Percentiles rank a stretch among this genome's conserved stretches.
These are phyloP conservation scores for Auriscalpium orientale DNA, from an alignment of 768 basidiomycete species.

Conservation along the genomic window DNA sequence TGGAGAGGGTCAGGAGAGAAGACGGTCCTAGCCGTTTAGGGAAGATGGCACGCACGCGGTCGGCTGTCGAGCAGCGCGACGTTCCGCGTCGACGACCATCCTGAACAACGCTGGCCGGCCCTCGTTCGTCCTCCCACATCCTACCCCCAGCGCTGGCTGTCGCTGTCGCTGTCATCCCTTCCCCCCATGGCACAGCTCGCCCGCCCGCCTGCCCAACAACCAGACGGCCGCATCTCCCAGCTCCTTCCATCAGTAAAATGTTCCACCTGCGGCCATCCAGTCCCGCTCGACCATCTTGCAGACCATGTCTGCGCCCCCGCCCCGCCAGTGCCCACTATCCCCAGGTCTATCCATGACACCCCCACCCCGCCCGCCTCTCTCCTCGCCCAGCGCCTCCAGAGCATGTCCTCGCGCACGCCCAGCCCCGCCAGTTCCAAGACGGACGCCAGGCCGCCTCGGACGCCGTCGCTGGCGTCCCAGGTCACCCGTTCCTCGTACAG, in stretches of 20 bases:
- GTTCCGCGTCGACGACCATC: too few relatives aligned
- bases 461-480: background rate
- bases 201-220: conserved; percentile 10
- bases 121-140: background rate
- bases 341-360: conserved; percentile 32
- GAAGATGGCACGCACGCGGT: too few relatives aligned
- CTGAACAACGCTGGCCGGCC: background rate
- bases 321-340: conserved; percentile 33
- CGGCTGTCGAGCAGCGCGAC: too few relatives aligned
- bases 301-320: conserved; percentile 66
- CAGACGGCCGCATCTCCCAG: conserved; percentile 40
- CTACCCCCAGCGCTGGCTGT: conserved; percentile 4
- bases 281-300: conserved; percentile 65
- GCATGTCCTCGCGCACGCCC: background rate
- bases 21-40: too few relatives aligned
- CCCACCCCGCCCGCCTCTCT: conserved; percentile 34
- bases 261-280: conserved; percentile 62
- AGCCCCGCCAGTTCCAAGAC: background rate
- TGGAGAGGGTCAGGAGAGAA: too few relatives aligned
- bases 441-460: background rate
- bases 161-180: background rate
- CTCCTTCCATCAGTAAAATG: conserved; percentile 80
- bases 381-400: conserved; percentile 26
- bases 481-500: background rate
- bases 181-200: conserved; percentile 24